A percentile compares a stretch with the other conserved stretches of the same genome.
These are phyloP conservation scores for Echinochloa phyllopogon DNA, from an alignment of 176 grass and related monocot genomes.

Conservation along the genomic window DNA sequence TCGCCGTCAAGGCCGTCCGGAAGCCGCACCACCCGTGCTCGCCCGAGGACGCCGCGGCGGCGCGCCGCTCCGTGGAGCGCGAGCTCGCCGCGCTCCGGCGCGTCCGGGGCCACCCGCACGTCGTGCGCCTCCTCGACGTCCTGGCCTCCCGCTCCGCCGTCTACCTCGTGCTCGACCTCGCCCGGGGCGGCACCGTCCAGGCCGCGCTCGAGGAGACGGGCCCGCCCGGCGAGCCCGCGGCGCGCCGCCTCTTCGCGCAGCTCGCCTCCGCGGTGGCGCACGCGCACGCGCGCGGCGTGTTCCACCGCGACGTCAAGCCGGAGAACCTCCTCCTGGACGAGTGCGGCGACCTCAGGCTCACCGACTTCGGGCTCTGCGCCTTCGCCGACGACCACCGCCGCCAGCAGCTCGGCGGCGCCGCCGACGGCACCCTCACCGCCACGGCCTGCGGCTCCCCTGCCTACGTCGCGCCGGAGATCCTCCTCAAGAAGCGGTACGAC, in stretches of 20 bases:
- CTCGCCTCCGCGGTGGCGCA: constrained; percentile 47
- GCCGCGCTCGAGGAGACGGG: constrained; percentile 34
- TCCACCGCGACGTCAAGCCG: constrained; percentile 63
- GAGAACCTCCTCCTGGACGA: constrained; percentile 58
- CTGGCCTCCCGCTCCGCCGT: constrained; percentile 56
- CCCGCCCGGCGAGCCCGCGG: constrained; percentile 37
- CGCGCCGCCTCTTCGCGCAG: constrained; percentile 47
- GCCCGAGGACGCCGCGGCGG: background rate
- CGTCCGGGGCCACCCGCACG: constrained; percentile 33
- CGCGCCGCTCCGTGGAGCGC: constrained; percentile 16
- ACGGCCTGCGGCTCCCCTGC: constrained; percentile 50
- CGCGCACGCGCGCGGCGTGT: constrained; percentile 53
- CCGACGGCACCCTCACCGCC: constrained; percentile 43
- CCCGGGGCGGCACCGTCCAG: constrained; percentile 40
- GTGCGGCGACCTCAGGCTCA: constrained; percentile 47
- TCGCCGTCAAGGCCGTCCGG: constrained; percentile 46
- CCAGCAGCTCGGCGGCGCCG: background rate
- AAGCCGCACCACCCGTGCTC: constrained; percentile 25
- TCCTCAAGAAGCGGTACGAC: constrained; percentile 46
- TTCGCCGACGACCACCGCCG: constrained; percentile 31
- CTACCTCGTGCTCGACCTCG: constrained; percentile 59
- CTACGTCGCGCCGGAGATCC: constrained; percentile 51
- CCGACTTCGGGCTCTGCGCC: constrained; percentile 56
- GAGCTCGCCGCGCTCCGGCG: constrained; percentile 39
- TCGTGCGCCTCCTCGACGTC: constrained; percentile 49